Evolutionary conservation across 2,329 filamentous ascomycete genomes (phyloP).

Genomic region (Gliomastix tumulicola): DNA sequence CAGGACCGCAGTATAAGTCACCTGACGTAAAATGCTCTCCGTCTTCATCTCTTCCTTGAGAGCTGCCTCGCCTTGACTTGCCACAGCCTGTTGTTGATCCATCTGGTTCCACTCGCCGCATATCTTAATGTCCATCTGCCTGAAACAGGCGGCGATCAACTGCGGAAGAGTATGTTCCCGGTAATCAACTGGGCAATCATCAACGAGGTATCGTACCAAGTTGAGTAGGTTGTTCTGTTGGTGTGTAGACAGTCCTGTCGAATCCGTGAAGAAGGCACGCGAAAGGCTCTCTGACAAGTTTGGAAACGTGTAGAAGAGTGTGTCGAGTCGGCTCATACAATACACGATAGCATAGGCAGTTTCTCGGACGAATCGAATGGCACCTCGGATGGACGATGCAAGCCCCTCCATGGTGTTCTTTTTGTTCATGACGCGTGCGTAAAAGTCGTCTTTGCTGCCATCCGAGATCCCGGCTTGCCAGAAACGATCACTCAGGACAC

Average conservation of each 20-base stretch:
- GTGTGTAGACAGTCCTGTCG: constrained; percentile 78
- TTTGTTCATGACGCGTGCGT: constrained; percentile 81
- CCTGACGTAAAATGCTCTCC: constrained; percentile 87
- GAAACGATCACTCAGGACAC: constrained; percentile 88
- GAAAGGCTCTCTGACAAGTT: constrained; percentile 80
- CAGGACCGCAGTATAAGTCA: constrained; percentile 87
- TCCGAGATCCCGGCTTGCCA: constrained; percentile 98
- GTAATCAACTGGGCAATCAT: constrained; percentile 78
- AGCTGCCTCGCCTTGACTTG: constrained; percentile 63
- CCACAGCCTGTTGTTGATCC: constrained; percentile 52
- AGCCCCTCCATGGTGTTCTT: constrained; percentile 88
- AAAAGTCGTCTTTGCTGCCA: constrained; percentile 95
- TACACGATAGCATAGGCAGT: constrained; percentile 92
- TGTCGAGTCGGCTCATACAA: constrained; percentile 81
- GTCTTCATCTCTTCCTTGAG: constrained; percentile 96
- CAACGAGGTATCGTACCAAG: constrained; percentile 79
- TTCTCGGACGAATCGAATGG: constrained; percentile 84
- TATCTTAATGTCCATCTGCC: constrained; percentile 82
- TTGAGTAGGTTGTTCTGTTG: constrained; percentile 92
- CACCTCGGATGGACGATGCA: constrained; percentile 84
- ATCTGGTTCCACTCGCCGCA: constrained; percentile 80
- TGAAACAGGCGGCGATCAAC: constrained; percentile 74
- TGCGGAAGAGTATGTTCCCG: constrained; percentile 78
- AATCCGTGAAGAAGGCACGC: constrained; percentile 76
- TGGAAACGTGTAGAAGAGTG: constrained; percentile 83